Percentiles rank a stretch among this genome's conserved stretches.
Evolutionary conservation across 2,329 filamentous ascomycete genomes (phyloP).

Genomic region (Diaporthe eres): DNA sequence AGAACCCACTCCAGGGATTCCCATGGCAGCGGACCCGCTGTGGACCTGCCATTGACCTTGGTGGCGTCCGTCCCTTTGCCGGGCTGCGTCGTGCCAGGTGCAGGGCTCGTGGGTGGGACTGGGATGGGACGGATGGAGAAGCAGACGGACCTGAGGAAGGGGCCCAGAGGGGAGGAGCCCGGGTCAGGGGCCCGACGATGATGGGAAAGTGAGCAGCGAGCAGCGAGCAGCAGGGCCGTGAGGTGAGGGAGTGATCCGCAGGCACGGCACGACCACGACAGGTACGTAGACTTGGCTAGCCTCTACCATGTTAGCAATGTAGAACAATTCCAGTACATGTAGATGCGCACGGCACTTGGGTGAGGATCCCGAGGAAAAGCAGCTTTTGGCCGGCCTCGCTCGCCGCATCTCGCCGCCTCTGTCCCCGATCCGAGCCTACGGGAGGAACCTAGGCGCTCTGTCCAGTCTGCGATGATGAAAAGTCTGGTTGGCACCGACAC

Average conservation of each 20-base stretch:
- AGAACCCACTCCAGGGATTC: conserved; percentile 37
- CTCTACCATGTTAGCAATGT: background rate
- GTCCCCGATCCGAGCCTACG: conserved; percentile 25
- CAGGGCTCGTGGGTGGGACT: conserved; percentile 41
- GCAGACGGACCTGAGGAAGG: conserved; percentile 17
- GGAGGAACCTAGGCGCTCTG: background rate
- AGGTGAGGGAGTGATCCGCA: conserved; percentile 5
- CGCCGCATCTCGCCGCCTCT: background rate
- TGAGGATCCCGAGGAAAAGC: conserved; percentile 30
- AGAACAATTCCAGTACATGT: background rate
- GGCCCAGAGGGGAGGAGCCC: conserved; percentile 23
- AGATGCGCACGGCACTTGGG: conserved; percentile 8
- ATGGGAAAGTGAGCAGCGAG: background rate
- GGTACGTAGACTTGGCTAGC: background rate
- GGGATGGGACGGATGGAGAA: conserved; percentile 34
- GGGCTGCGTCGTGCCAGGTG: conserved; percentile 34
- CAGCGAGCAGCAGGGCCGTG: background rate
- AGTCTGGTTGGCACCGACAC: background rate
- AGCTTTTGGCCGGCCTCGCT: background rate
- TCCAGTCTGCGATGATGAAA: conserved; percentile 2
- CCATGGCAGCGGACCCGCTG: conserved; percentile 38
- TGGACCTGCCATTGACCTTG: conserved; percentile 38
- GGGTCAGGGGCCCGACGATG: conserved; percentile 31
- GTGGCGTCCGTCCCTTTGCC: conserved; percentile 40
- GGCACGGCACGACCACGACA: conserved; percentile 10